Conservation (phyloP, 805 yeast genomes). For the Ogataea neopini region DNA sequence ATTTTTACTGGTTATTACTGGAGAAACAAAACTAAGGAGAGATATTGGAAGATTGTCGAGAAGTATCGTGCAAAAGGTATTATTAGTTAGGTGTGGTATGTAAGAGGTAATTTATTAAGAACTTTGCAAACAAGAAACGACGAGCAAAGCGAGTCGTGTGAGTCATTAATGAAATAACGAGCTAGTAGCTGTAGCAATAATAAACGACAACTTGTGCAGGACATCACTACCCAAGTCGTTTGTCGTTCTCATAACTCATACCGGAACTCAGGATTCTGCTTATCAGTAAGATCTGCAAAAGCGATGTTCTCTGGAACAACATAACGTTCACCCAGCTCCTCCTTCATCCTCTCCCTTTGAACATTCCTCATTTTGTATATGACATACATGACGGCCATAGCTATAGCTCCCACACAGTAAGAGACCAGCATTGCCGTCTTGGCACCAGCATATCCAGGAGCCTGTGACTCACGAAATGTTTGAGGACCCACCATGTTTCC, state of each 20-base stretch:
- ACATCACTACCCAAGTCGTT: too few species aligned
- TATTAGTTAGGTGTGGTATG: too few species aligned
- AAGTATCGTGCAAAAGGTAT: constrained; percentile 27
- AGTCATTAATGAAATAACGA: too few species aligned
- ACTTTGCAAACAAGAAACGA: too few species aligned
- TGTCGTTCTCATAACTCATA: constrained; percentile 28
- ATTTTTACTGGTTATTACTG: constrained; percentile 37
- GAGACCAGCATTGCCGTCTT: constrained; percentile 32
- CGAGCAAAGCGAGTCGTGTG: too few species aligned
- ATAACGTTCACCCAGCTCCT: constrained; percentile 16
- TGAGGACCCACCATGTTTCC: constrained; percentile 57
- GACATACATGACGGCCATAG: constrained; percentile 43
- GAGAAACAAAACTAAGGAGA: constrained; percentile 36
- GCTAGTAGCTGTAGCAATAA: too few species aligned
- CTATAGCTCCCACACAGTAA: constrained; percentile 27
- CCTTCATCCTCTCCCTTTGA: constrained; percentile 28
- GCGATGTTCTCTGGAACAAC: constrained; percentile 36
- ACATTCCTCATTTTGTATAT: constrained; percentile 25
- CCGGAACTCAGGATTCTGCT: constrained; percentile 41
- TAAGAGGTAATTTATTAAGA: too few species aligned
- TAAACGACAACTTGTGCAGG: not conserved
- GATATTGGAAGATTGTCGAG: constrained; percentile 39
- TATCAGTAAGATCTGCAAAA: constrained; percentile 48
- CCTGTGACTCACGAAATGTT: constrained; percentile 46
- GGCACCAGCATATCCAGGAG: constrained; percentile 52